Percentiles rank a stretch among this genome's conserved stretches.
Evolutionary conservation across 176 grass and related monocot genomes (phyloP).

Genomic region (Oryza glaberrima): DNA sequence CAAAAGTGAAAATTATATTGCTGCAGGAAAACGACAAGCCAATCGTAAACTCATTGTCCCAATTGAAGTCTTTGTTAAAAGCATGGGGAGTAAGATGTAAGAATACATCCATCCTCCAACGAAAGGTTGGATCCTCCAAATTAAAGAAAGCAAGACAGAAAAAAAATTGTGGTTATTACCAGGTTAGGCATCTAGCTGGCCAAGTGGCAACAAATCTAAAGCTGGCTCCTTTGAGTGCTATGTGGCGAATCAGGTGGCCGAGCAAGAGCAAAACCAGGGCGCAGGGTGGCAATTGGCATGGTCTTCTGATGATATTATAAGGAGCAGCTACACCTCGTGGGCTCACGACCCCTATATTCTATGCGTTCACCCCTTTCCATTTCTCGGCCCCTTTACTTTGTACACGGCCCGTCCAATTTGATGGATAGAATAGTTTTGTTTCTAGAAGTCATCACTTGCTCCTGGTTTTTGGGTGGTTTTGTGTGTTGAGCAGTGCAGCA

Average conservation of each 20-base stretch:
- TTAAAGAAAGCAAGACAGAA: conserved; percentile 26
- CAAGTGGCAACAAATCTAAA: conserved; percentile 55
- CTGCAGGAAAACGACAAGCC: neutral
- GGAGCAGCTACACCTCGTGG: conserved; percentile 22
- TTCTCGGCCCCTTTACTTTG: neutral
- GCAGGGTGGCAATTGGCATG: neutral
- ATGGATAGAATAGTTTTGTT: conserved; percentile 5
- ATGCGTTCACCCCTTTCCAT: neutral
- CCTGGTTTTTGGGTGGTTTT: conserved; percentile 1
- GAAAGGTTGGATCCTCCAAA: no score
- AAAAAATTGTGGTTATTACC: neutral
- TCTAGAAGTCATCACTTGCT: conserved; percentile 1
- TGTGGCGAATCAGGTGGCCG: conserved; percentile 40
- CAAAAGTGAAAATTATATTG: conserved; percentile 1
- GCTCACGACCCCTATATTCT: neutral
- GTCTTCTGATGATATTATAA: neutral
- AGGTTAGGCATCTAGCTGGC: conserved; percentile 24
- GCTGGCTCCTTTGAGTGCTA: conserved; percentile 45
- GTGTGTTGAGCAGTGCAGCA: neutral
- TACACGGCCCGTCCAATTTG: neutral
- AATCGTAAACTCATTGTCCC: neutral
- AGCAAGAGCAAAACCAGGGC: conserved; percentile 43
- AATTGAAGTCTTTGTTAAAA: conserved; percentile 3
- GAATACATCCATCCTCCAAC: neutral
- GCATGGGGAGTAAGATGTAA: neutral